Percentiles rank a stretch among this genome's conserved stretches.
phyloP scores from a whole-genome alignment of 169 alveolate genomes.

The Toxoplasma gondii region DNA sequence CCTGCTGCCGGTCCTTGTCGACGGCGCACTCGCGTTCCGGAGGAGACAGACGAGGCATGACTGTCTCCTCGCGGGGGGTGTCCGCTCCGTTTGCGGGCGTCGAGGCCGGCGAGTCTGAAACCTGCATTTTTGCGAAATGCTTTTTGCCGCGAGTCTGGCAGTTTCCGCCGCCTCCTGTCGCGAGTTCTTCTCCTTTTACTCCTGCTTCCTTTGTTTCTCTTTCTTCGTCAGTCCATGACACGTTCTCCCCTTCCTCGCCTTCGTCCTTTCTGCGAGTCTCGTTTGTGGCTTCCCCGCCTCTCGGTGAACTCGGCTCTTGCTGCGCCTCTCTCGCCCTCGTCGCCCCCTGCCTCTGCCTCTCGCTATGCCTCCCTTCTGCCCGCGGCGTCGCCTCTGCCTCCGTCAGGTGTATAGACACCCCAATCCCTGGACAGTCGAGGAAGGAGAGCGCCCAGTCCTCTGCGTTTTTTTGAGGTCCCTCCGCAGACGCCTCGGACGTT shows the following conservation, averaged over 20 bases:
- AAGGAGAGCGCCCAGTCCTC: too few relatives aligned
- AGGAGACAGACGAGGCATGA: too few relatives aligned
- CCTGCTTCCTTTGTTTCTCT: neutral
- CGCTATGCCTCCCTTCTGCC: neutral
- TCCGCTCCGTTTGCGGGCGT: too few relatives aligned
- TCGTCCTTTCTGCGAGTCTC: neutral
- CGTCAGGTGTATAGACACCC: neutral
- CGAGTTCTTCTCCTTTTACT: neutral
- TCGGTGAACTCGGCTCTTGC: neutral
- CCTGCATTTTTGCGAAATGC: too few relatives aligned
- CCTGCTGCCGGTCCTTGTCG: too few relatives aligned
- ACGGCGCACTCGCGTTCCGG: too few relatives aligned
- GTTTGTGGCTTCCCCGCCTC: neutral
- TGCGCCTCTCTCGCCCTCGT: neutral
- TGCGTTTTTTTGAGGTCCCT: too few relatives aligned
- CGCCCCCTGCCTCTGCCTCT: neutral
- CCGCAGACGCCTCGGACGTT: too few relatives aligned
- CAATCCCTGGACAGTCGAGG: too few relatives aligned
- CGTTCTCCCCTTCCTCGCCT: neutral
- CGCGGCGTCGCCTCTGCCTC: neutral
- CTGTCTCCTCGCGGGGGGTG: too few relatives aligned
- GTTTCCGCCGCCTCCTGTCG: neutral
- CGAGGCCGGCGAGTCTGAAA: too few relatives aligned
- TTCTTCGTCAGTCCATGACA: neutral
- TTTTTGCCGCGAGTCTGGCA: too few relatives aligned